Evolutionary conservation across 495 filamentous ascomycete genomes (phyloP), one percentile per base, ranked within the genome.

Genomic region (Gamarada debralockiae): DNA sequence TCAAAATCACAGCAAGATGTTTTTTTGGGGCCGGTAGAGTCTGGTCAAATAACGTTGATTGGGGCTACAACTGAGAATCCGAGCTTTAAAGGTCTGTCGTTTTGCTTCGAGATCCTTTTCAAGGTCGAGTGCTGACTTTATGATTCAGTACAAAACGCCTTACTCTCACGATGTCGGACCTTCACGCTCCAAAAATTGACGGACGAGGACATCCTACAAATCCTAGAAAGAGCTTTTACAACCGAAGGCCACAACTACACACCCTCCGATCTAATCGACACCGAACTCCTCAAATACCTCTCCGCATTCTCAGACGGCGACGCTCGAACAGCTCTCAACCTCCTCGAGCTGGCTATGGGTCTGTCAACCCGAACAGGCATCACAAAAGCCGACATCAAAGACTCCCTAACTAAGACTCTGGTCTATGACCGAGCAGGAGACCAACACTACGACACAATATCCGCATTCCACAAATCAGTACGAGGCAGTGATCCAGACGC

Each of bases 21-120:
- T 1, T 97, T 97, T 58, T 68, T 98, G 8, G 90, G 87, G 3
- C 92, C 92, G 0, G 93, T 98, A 2, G 93, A 98, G 63, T 84
- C 85, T 9, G 93, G 93, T 8, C 85, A 88, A 27, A 83, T 97
- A 58, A 95, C 90, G 6, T 74, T 98, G 36, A 95, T 97, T 56
- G 93, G 91, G 22, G 93, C 93, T 22, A 97, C 93, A 8, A 98
- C 93, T 2, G 93, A 98, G 65, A 98, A 98, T 63, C 93, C 93
- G 0, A 89, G 84, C 20, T 98, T 98, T 73, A 96, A 96, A 64
- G 27, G 27, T 29, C 4, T 4, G 27, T 10, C 27, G n/a, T 29
- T 29, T 29, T 29, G 4, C 27, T 29, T 4, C 27, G 10, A 29
- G 27, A 5, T 29, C 5, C 10, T 29, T 29, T 10, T 10, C 4